Percentiles rank a stretch among this genome's conserved stretches.
Evolutionary conservation across 1,284 basidiomycete genomes (phyloP).

Genomic region (Stereum hirsutum): DNA sequence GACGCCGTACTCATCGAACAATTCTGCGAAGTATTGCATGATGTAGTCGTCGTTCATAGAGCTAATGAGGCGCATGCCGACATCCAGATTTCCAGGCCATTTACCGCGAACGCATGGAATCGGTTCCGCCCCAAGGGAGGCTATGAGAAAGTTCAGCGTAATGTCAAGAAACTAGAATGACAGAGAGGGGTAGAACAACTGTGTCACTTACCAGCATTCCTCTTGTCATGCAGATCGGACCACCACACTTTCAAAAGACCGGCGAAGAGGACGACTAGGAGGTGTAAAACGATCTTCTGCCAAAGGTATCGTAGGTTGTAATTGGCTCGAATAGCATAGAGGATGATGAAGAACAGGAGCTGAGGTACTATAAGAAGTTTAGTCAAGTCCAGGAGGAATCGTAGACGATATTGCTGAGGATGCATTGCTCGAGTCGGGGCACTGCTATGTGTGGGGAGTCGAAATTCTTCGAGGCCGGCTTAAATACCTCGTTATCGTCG

Average conservation of each 20-base stretch:
- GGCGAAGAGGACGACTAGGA: neutral
- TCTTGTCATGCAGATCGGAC: neutral
- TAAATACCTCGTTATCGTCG: too few species aligned
- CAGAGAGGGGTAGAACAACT: neutral
- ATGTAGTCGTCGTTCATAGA: slow-evolving; percentile 49
- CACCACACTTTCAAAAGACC: neutral
- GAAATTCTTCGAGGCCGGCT: too few species aligned
- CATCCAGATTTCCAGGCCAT: slow-evolving; percentile 62
- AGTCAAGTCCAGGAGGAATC: slow-evolving; percentile 20
- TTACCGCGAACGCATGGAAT: slow-evolving; percentile 49
- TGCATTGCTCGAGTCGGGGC: too few species aligned
- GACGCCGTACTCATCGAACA: slow-evolving; percentile 53
- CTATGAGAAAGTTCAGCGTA: neutral
- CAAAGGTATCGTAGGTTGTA: neutral
- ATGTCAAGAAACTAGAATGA: neutral
- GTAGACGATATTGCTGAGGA: slow-evolving; percentile 26
- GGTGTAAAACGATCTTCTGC: neutral
- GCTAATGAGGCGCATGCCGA: slow-evolving; percentile 43
- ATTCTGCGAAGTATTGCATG: slow-evolving; percentile 39
- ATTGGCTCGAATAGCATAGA: neutral
- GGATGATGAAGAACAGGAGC: slow-evolving; percentile 17
- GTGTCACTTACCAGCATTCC: neutral
- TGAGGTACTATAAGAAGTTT: slow-evolving; percentile 19
- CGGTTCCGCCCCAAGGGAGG: slow-evolving; percentile 30
- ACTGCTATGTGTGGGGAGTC: too few species aligned